Base-by-base conservation (phyloP, 768 basidiomycete genomes). In the Suillus lakei region DNA sequence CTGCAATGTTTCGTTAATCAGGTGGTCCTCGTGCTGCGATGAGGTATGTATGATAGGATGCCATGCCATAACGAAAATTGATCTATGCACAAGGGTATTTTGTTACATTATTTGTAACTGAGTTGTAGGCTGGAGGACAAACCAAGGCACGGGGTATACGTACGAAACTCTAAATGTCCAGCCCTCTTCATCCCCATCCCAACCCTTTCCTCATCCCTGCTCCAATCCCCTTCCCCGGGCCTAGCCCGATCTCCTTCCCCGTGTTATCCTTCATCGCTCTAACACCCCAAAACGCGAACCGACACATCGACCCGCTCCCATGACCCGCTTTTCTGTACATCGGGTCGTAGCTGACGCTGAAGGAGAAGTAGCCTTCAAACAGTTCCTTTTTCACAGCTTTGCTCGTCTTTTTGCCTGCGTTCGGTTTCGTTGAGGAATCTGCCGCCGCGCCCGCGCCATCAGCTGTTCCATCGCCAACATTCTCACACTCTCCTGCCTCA, bases 301-400 rank as follows among this genome's bases (percentile, higher is more conserved):
- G 72, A 60, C 68, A 65, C 39, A 60, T 72, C 21, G 74, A 69
- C 12, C 79, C 78, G 3, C 64, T 69, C 5, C 81, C 77, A 36
- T 81, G 78, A 7, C 78, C 81, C 34, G 72, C 77, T 59, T 78
- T 76, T 21, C 69, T 69, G 61, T 80, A 79, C 67, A 81, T 64
- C 39, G 63, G 64, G 53, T 77, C 77, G 55, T 78, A 80, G 43
- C 61, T 69, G 23, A 81, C 72, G 16, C 73, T 68, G 58, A 82
- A 80, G 41, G 77, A 74, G 63, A 82, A 72, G 60, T 68, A 78
- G 1, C 80, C 81, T 66, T 79, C 80, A n/a, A 80, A 82, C 18
- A 82, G 71, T 38, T 82, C 80, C 67, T 70, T 79, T 54, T 54
- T 32, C 12, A 34, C 21, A n/a, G 21, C 6, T 54, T 54, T 54